Evolutionary conservation across 163 green algal genomes (phyloP), one percentile per base, ranked within the genome.

Genomic region (Chlamydomonas reinhardtii): DNA sequence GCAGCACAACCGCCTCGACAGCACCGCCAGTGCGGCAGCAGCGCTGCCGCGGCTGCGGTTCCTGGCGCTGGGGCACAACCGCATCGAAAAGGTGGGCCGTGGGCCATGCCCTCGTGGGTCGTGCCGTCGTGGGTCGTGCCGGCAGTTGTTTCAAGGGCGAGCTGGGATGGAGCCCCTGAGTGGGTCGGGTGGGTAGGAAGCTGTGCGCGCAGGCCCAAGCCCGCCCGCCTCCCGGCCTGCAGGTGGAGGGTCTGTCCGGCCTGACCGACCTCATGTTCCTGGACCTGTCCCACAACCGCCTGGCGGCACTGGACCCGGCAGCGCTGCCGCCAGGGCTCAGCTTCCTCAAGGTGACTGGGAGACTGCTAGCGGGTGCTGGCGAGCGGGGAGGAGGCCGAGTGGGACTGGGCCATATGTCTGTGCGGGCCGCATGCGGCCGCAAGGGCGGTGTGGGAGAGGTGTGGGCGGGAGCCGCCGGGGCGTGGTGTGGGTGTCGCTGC

Each of bases 11-110:
- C 35, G 70, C 24, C 69, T 92, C 14, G 84, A 81, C 56, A 85
- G 48, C 80, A 73, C 59, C 15, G 48, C 48, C 48, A 14, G 12
- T 14, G 61, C 69, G 5, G 24, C 89, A 27, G 43, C 79, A 31
- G 82, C 59, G 52, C 66, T 92, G 66, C 74, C 80, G 6, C 4
- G 52, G 14, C 83, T 92, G 8, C 84, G 76, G 29, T 92, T 92
- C 43, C 80, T 92, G 48, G 85, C 84, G 37, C 37, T 90, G 73
- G 83, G 83, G 32, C 89, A 93, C 76, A 91, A 93, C 78, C 83
- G 85, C 15, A 70, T 93, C 2, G 74, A 88, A 31, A 78, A 88
- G 84, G 90, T 14, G 54, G 15, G 32, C 11, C 16, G 11, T 24
- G 25, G 34, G 39, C 39, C n/a, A n/a, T n/a, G n/a, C n/a, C n/a